A percentile compares a stretch with the other conserved stretches of the same genome.
phyloP scores from a whole-genome alignment of 1,284 basidiomycete genomes.

The Ceratobasidium sp. region DNA sequence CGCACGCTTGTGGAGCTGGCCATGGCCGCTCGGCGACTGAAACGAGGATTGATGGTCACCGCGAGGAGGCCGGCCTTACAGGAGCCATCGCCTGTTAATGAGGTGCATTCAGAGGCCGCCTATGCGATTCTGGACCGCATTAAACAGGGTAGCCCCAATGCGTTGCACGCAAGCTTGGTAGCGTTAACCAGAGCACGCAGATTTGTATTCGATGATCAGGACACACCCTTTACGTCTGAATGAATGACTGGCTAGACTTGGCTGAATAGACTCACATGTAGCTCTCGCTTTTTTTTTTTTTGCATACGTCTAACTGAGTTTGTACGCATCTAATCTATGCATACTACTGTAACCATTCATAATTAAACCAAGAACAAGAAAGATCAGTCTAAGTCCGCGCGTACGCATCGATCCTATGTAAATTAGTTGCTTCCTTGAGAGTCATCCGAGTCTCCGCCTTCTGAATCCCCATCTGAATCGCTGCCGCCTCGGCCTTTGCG shows the following conservation, averaged over 20 bases:
- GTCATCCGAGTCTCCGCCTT: constrained; percentile 47
- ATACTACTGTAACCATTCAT: constrained; percentile 41
- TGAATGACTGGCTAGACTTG: constrained; percentile 14
- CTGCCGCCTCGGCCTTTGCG: constrained; percentile 42
- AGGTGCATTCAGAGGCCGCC: constrained; percentile 34
- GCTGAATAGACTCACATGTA: constrained; percentile 11
- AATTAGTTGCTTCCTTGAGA: constrained; percentile 41
- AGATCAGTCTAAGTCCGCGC: constrained; percentile 17
- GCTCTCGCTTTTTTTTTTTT: constrained; percentile 14
- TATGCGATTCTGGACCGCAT: constrained; percentile 44
- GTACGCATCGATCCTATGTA: neutral
- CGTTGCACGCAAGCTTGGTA: constrained; percentile 36
- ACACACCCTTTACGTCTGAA: constrained; percentile 20
- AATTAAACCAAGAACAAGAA: constrained; percentile 29
- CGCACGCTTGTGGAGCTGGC: constrained; percentile 61
- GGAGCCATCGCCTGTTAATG: constrained; percentile 16
- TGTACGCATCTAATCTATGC: constrained; percentile 46
- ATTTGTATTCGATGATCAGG: constrained; percentile 18
- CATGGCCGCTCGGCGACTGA: constrained; percentile 27
- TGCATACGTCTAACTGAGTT: constrained; percentile 2
- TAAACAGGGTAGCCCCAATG: constrained; percentile 40
- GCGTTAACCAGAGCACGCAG: constrained; percentile 29
- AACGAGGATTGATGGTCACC: constrained; percentile 43
- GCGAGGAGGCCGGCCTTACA: constrained; percentile 22
- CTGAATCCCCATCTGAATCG: constrained; percentile 47